These are phyloP conservation scores for Sugiyamaella japonica DNA, from an alignment of 1,139 yeast genomes.

Conservation along the genomic window DNA sequence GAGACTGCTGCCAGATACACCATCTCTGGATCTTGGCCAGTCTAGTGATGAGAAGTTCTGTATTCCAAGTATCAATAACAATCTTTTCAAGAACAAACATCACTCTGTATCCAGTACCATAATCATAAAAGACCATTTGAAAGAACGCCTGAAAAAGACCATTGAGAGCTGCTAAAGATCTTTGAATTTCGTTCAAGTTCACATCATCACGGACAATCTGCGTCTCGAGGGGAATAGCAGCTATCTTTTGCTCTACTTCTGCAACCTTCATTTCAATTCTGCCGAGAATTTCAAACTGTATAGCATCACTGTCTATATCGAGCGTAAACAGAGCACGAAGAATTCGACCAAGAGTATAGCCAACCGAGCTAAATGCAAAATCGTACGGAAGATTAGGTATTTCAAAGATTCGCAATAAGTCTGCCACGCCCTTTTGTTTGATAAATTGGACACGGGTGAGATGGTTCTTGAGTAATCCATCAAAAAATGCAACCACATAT, in stretches of 20 bases:
- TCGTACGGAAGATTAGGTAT: slow-evolving; percentile 40
- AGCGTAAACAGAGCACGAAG: slow-evolving; percentile 35
- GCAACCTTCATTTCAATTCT: slow-evolving; percentile 13
- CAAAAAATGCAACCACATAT: slow-evolving; percentile 36
- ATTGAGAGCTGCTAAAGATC: slow-evolving; percentile 27
- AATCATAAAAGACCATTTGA: slow-evolving; percentile 35
- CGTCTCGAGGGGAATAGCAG: not conserved
- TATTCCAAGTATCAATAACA: slow-evolving; percentile 17
- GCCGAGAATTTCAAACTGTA: slow-evolving; percentile 27
- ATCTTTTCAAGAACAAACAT: slow-evolving; percentile 31
- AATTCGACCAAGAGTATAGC: slow-evolving; percentile 33
- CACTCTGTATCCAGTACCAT: slow-evolving; percentile 38
- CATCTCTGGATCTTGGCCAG: slow-evolving; percentile 32
- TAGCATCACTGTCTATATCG: slow-evolving; percentile 33
- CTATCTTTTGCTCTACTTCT: slow-evolving; percentile 21
- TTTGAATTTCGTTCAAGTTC: slow-evolving; percentile 23
- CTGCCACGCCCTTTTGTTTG: slow-evolving; percentile 35
- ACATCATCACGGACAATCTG: slow-evolving; percentile 21
- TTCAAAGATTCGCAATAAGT: slow-evolving; percentile 33
- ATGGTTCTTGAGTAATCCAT: slow-evolving; percentile 39
- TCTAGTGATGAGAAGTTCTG: slow-evolving; percentile 23
- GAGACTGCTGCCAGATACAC: slow-evolving; percentile 35
- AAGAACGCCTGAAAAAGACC: slow-evolving; percentile 31
- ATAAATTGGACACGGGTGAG: slow-evolving; percentile 39
- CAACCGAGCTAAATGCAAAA: slow-evolving; percentile 38